Evolutionary conservation across 805 yeast species (phyloP), one percentile per base, ranked within the genome.

Genomic region (Candida awuae): DNA sequence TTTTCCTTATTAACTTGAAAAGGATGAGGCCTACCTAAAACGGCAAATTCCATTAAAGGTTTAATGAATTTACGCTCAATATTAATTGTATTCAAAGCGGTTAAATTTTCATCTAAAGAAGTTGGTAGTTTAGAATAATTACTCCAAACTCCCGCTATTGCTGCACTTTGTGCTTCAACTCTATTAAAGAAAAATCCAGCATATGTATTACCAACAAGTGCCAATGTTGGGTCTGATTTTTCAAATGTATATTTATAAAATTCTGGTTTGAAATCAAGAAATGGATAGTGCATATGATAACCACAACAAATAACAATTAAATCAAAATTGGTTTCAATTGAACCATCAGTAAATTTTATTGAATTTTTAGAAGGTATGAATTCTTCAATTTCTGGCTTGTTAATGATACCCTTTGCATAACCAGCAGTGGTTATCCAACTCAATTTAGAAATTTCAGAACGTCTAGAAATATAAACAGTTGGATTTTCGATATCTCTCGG

Each of bases 101-200:
- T 20, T 5, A 7, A 32, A 7, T 41, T 23, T 4, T 35, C 23
- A 15, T 67, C 71, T 16, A 59, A 62, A 15, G 46, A 46, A 1
- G 65, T 32, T 1, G 79, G 78, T 16, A 71, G 50, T 5, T 44
- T 15, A n/a, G 51, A 54, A 20, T 53, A 53, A n/a, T 63, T 63
- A 3, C 71, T 58, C 77, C 77, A 73, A 8, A 71, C 67, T 5
- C 78, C 78, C 14, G 75, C 73, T 28, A 73, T 51, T 1, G 77
- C 76, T 8, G 76, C 70, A 1, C 75, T 70, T 35, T 64, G 59
- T 1, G 70, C 56, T 47, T 75, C 80, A 36, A 71, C 68, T 12
- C 70, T 59, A 37, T 68, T 66, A 57, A 72, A 73, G 38, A 66
- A 65, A 29, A 68, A 53, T 3, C 68, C 63, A 1, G 75, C 66